Evolutionary conservation across 1,139 yeast species (phyloP), one percentile per base, ranked within the genome.

Genomic region (Candida freyschussii): DNA sequence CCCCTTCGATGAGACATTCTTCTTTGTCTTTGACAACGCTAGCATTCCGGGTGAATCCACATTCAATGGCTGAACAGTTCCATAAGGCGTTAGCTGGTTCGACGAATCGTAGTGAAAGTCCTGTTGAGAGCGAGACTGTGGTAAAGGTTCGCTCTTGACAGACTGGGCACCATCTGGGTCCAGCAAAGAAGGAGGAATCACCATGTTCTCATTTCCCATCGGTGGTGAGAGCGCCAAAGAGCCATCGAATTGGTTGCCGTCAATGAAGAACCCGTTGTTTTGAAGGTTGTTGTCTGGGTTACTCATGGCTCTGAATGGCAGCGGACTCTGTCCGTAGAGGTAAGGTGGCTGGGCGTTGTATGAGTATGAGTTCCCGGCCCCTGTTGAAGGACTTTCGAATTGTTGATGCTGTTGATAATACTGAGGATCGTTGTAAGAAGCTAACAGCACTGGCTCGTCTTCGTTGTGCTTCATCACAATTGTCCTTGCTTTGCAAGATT

Each of bases 141-240:
- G 10, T n/a, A n/a, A n/a, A n/a, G n/a, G n/a, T n/a, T n/a, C 15
- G 27, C 11, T 29, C 15, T 12, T 5, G 26, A 9, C 27, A 5
- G 6, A 8, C 23, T 23, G 28, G 11, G 22, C 24, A 4, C 8
- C 16, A 10, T 14, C 15, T 12, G 29, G 28, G 16, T 30, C 36
- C 5, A 34, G 19, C n/a, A 37, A 17, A 2, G 33, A 27, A 3
- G 41, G 38, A 3, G 44, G 34, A 12, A 40, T 31, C 12, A 28
- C 30, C 25, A 40, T 24, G 13, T 27, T 27, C 6, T 35, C 27
- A 7, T 27, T 32, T 11, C 39, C 43, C 7, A 38, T 15, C 5
- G 34, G 28, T 12, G 42, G 42, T 2, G 37, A 30, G 16, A 29
- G 29, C 9, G 12, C n/a, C n/a, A n/a, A n/a, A n/a, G n/a, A n/a